phyloP scores from a whole-genome alignment of 257 asterid species.

The Sherardia arvensis region DNA sequence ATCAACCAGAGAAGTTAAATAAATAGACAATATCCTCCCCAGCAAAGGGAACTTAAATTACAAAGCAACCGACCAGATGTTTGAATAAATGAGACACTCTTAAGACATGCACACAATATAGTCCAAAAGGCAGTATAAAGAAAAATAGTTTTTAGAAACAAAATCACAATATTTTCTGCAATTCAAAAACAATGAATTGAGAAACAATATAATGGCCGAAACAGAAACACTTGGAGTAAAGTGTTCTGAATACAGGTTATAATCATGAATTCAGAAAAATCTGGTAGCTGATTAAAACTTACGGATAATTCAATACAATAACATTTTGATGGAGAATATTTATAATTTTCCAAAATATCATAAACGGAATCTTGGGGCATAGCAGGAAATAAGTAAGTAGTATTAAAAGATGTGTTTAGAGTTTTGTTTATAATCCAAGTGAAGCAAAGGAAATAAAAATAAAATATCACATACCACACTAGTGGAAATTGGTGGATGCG shows the following conservation, averaged over 20 bases:
- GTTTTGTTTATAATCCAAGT: too few relatives aligned
- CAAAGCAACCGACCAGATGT: not conserved
- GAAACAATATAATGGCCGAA: not conserved
- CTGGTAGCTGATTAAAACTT: not conserved
- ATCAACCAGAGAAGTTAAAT: not conserved
- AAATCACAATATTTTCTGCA: not conserved
- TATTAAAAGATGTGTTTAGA: not conserved
- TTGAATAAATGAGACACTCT: not conserved
- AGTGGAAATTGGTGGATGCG: too few relatives aligned
- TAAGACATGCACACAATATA: not conserved
- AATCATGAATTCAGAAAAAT: not conserved
- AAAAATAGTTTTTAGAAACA: not conserved
- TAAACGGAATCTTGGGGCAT: not conserved
- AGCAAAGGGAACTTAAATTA: not conserved
- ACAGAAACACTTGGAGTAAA: not conserved
- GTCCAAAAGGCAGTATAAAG: not conserved
- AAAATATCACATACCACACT: too few relatives aligned
- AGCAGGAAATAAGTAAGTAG: not conserved
- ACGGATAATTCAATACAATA: not conserved
- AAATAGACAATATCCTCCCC: not conserved
- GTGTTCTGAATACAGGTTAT: not conserved
- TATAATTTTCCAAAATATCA: not conserved
- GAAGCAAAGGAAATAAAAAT: too few relatives aligned
- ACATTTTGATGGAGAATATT: not conserved
- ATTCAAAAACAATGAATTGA: not conserved